Base-by-base conservation (phyloP, 2,329 filamentous ascomycete species). In the Diaporthe eres region DNA sequence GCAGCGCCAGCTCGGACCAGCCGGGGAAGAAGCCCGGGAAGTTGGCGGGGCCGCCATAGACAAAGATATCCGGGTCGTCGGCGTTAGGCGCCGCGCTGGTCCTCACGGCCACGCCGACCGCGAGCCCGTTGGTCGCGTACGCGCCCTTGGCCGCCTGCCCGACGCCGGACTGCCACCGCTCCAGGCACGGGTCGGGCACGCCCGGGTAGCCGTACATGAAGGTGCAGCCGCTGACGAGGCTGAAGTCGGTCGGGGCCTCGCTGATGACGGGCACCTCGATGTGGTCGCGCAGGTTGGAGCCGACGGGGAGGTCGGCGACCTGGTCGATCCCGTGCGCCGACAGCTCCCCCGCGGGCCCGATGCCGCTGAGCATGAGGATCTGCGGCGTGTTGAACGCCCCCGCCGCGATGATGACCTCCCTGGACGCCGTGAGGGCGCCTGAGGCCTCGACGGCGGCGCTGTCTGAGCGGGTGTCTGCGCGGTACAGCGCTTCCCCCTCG, bases 211-310 rank as follows among this genome's bases (percentile, higher is more conserved):
- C 76, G 72, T 80, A 79, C 55, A 75, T 70, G 53, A 82, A 82
- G 3, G 83, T 84, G 77, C 84, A 86, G 44, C 82, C 82, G 6
- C 82, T 77, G 42, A 84, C 81, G 49, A 83, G 78, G 10, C 80
- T 80, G 78, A 86, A 87, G 75, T 85, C 81, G 53, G 80, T 84
- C 4, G 82, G 84, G 7, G 80, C 75, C n/a, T 87, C 84, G 47
- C 85, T 88, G 49, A 87, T 81, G 34, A 89, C 82, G 22, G 83
- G 82, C 67, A 88, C 85, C 75, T 85, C 89, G 80, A 89, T 89
- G 75, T 89, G 88, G 79, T 93, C 90, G 81, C 91, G 87, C 15
- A 93, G 84, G 81, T 92, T 92, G 12, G 83, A 86, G 19, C 91
- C 91, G 3, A 93, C 90, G 0, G 90, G 90, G 0, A 90, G 84